A percentile compares a stretch with the other conserved stretches of the same genome.
Evolutionary conservation across 1,284 basidiomycete species (phyloP).

Genomic region (Irpex sp.): DNA sequence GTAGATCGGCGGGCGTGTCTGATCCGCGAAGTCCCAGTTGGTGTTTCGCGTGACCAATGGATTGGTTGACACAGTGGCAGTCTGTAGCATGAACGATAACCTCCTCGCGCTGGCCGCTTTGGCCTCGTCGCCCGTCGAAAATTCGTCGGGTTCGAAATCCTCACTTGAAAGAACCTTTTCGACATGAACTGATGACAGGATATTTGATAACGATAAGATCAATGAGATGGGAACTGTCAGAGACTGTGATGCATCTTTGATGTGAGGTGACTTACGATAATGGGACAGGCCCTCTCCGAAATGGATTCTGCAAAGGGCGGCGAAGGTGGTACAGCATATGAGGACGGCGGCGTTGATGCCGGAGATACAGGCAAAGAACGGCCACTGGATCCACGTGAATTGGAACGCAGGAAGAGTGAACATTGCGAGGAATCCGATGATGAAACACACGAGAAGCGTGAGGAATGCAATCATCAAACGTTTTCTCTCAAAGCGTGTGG

Average conservation of each 20-base stretch:
- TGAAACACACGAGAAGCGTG: constrained; percentile 33
- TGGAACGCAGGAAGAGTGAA: constrained; percentile 51
- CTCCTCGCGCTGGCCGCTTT: constrained; percentile 5
- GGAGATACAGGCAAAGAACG: constrained; percentile 47
- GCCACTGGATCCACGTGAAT: constrained; percentile 56
- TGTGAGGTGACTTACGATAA: constrained; percentile 33
- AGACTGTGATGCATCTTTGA: not conserved
- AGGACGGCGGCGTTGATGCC: constrained; percentile 45
- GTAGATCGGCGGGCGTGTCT: constrained; percentile 20
- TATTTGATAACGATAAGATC: not conserved
- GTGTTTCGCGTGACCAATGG: constrained; percentile 19
- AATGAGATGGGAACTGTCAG: not conserved
- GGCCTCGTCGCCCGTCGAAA: constrained; percentile 32
- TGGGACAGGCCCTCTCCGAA: constrained; percentile 51
- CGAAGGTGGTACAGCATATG: constrained; percentile 39
- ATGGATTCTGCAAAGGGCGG: constrained; percentile 42
- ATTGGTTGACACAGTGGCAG: constrained; percentile 10
- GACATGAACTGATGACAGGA: constrained; percentile 34
- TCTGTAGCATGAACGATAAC: constrained; percentile 10
- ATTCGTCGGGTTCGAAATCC: constrained; percentile 44
- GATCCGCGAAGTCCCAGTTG: constrained; percentile 22
- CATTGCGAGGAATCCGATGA: constrained; percentile 44
- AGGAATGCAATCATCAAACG: constrained; percentile 42
- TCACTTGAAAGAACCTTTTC: constrained; percentile 38
- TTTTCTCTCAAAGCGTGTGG: constrained; percentile 44